These are phyloP conservation scores for Sordariomycetes sp. DNA, from an alignment of 2,329 filamentous ascomycete species.

Conservation along the genomic window DNA sequence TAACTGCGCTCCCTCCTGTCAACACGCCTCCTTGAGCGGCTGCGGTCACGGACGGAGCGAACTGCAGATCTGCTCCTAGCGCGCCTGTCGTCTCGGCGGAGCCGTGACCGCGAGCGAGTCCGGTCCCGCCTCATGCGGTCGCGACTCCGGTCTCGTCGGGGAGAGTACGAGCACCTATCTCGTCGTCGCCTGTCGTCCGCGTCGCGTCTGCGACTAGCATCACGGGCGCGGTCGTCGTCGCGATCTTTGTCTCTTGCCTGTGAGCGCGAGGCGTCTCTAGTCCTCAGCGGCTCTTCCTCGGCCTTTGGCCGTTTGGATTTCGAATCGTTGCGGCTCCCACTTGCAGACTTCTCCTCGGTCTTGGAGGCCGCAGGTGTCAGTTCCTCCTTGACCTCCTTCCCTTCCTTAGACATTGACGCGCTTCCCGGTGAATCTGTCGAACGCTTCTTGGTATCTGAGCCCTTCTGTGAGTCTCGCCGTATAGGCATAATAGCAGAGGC, in stretches of 20 bases:
- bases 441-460: conserved; percentile 15
- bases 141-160: conserved; percentile 14
- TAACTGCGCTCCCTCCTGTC: conserved; percentile 19
- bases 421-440: conserved; percentile 1
- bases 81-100: conserved; percentile 12
- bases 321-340: conserved; percentile 19
- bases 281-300: conserved; percentile 12
- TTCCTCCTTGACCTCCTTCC: conserved; percentile 3
- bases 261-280: background rate
- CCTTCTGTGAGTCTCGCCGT: conserved; percentile 28
- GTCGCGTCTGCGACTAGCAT: conserved; percentile 11
- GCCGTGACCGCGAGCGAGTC: conserved; percentile 14
- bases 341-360: conserved; percentile 19
- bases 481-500: conserved; percentile 48
- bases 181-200: conserved; percentile 17
- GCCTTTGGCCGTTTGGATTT: conserved; percentile 12
- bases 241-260: conserved; percentile 10
- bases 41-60: background rate
- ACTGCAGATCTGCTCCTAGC: background rate
- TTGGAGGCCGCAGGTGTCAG: conserved; percentile 13
- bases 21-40: background rate
- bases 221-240: conserved; percentile 16
- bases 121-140: conserved; percentile 8
- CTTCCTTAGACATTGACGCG: background rate
- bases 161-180: conserved; percentile 23